A percentile compares a stretch with the other conserved stretches of the same genome.
phyloP scores from a whole-genome alignment of 1,284 basidiomycete species.

The Boletus mariae region DNA sequence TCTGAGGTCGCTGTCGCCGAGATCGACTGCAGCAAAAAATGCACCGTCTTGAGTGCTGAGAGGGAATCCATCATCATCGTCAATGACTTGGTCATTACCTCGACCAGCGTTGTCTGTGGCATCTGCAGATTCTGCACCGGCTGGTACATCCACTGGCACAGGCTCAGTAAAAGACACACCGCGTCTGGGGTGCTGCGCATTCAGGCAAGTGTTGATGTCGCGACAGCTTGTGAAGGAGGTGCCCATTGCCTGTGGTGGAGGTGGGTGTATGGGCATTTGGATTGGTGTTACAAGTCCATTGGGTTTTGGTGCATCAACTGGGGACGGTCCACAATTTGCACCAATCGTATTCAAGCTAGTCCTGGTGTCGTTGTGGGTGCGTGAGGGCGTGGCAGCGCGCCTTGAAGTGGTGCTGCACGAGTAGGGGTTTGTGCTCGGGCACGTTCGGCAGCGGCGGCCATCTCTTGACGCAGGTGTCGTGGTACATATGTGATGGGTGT shows the following conservation, averaged over 20 bases:
- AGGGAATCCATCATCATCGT: slow-evolving; percentile 40
- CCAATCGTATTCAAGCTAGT: not conserved
- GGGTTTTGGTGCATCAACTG: slow-evolving; percentile 2
- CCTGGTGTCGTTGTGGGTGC: not conserved
- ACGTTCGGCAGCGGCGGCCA: slow-evolving; percentile 13
- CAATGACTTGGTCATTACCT: slow-evolving; percentile 7
- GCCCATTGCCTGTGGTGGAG: not conserved
- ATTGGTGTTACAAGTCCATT: slow-evolving; percentile 21
- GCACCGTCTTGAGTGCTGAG: slow-evolving; percentile 63
- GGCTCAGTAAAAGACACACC: slow-evolving; percentile 12
- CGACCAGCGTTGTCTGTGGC: slow-evolving; percentile 8
- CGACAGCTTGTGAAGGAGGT: slow-evolving; percentile 1
- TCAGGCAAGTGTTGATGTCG: slow-evolving; percentile 17
- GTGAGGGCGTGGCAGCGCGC: not conserved
- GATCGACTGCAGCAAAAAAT: slow-evolving; percentile 55
- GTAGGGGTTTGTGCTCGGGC: slow-evolving; percentile 2
- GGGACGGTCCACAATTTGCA: not conserved
- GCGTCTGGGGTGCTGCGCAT: slow-evolving; percentile 3
- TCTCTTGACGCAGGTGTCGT: slow-evolving; percentile 24
- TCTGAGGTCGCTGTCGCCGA: slow-evolving; percentile 50
- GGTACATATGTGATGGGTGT: slow-evolving; percentile 24
- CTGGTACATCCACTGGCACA: not conserved
- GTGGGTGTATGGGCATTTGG: slow-evolving; percentile 17
- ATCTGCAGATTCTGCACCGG: not conserved
- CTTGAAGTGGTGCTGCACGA: not conserved